Evolutionary conservation across 2,329 filamentous ascomycete genomes (phyloP), one percentile per base, ranked within the genome.

Genomic region (Basipetospora chlamydospora): DNA sequence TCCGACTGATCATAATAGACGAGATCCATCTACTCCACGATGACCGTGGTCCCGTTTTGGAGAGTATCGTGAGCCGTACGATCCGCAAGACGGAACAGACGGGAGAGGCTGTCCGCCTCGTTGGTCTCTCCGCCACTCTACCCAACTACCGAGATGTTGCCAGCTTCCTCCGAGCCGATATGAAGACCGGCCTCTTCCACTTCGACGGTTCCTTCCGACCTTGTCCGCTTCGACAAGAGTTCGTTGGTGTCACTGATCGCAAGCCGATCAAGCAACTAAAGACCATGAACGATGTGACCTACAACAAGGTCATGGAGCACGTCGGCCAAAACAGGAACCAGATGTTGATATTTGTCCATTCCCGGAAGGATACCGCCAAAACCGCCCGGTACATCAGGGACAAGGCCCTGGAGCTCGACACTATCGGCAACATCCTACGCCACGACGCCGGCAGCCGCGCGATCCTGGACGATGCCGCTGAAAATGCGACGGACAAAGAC

Each of bases 281-380:
- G 67, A 92, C 83, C 1, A 98, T 98, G 90, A 98, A 98, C 52
- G 90, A 98, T 48, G 87, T 98, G 38, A 95, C 86, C 40, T 98
- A 98, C 57, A 92, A 79, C 44, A 98, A 98, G 58, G 87, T 95
- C 20, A 73, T 98, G 38, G 90, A 98, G 57, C 88, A 96, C 52
- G 88, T 95, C 21, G 90, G 90, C 6, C 78, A 80, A 41, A 80
- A 92, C 50, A 77, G 83, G 44, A 94, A 98, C 49, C 90, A 98
- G 57, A 95, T 98, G 87, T 74, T 98, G 26, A 94, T 98, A 41
- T 98, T 98, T 52, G 90, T 98, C 5, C 92, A 98, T 55, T 98
- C 92, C 25, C 73, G 90, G 49, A 98, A 98, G 53, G 92, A 98
- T 57, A 98, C 92, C 0, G 86, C 87, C 7, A 98, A 98, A 62